Evolutionary conservation across 768 basidiomycete genomes (phyloP), one percentile per base, ranked within the genome.

Genomic region (Suillus discolor): DNA sequence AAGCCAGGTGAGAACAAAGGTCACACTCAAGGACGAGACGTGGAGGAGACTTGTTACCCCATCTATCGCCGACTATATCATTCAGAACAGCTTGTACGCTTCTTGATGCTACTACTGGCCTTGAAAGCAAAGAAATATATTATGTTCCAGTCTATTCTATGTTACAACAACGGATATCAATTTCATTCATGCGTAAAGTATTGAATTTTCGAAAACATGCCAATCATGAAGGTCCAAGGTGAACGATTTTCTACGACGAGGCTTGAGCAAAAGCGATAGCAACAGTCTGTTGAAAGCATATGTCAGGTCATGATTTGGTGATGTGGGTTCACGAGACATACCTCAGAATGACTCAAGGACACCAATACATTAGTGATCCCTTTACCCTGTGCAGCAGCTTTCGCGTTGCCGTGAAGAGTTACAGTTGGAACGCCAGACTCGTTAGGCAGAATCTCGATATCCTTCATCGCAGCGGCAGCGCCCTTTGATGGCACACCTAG

Each of bases 331-430:
- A 39, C 51, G n/a, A 45, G 67, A 85, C 87, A 73, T 76, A 90
- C 92, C 82, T 97, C 94, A 63, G 95, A 96, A 80, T 99, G 97
- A 71, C 92, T 94, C 70, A 99, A 80, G 20, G 94, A 96, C 68
- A 99, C 80, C 72, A 93, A 82, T 68, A 97, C 83, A 70, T 85
- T 87, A 16, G 80, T 83, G 75, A 99, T 84, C 61, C 90, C 89
- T 80, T 90, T 92, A 55, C 79, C 82, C 12, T 84, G 80, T 45
- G 96, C 96, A 63, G 89, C 89, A 3, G 79, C 75, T 75, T 89
- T 83, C 38, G 94, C 96, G 54, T 95, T 91, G 7, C 93, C 93
- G 70, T 92, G 88, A 25, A 96, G 84, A 62, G 71, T 79, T 45
- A 97, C 93, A 12, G 82, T 84, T 2, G 97, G 97, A 25, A 83